Evolutionary conservation across 495 filamentous ascomycete species (phyloP), one percentile per base, ranked within the genome.

Genomic region (Sporormia fimetaria): DNA sequence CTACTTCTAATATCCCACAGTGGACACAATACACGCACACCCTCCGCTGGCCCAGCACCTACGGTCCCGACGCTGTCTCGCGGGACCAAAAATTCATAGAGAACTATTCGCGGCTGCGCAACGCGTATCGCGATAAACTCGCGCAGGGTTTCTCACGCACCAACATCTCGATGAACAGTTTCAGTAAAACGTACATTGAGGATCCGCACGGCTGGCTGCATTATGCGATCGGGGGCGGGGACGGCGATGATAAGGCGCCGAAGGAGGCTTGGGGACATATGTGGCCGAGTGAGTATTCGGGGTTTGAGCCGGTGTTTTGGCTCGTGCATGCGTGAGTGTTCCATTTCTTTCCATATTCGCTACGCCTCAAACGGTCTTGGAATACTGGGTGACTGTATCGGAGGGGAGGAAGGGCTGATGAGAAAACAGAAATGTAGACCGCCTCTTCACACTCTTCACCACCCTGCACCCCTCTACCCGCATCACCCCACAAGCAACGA

Each of bases 341-440:
- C 35, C 18, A n/a, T 11, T 12, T 7, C 7, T 27, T 27, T 24
- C 23, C 3, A 16, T 2, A 16, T 27, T 23, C 23, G 8, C 20
- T 6, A n/a, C n/a, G n/a, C n/a, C n/a, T n/a, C n/a, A n/a, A n/a
- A n/a, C n/a, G n/a, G n/a, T n/a, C n/a, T n/a, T n/a, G n/a, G n/a
- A 17, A 10, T 14, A 6, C 40, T 4, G 20, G 17, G 16, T 31
- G 2, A 14, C 26, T 21, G 17, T 2, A n/a, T 20, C 44, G 18
- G 21, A 1, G 8, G 20, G 4, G 9, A 22, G 11, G 9, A 16
- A 64, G 65, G n/a, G n/a, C 29, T 67, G 69, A 57, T 56, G 65
- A 22, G 56, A 65, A 42, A 61, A 66, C 51, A 58, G 56, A 40
- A 70, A 73, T 38, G 50, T 70, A 28, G 69, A 71, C 56, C 64